These are phyloP conservation scores for Echinosophora koreensis DNA, from an alignment of 306 rosid genomes.

Conservation along the genomic window DNA sequence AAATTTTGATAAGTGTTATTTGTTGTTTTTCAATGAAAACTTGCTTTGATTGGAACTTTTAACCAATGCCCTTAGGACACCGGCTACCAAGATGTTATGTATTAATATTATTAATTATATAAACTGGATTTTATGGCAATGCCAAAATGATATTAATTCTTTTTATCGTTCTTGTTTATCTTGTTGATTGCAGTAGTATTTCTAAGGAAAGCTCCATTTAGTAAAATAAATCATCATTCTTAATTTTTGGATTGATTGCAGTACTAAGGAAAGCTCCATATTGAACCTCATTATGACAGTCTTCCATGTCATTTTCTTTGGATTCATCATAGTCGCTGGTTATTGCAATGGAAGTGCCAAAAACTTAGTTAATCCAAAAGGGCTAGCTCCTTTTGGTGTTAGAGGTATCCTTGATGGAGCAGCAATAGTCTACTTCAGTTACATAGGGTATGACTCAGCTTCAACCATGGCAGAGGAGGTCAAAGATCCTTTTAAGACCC, in stretches of 20 bases:
- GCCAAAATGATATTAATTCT: too few species aligned
- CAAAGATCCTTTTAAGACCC: slow-evolving; percentile 71
- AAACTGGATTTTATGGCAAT: too few species aligned
- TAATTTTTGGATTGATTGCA: slow-evolving; percentile 45
- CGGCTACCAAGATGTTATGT: too few species aligned
- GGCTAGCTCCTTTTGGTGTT: slow-evolving; percentile 77
- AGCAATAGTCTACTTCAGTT: slow-evolving; percentile 90
- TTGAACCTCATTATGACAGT: slow-evolving; percentile 87
- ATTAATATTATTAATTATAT: too few species aligned
- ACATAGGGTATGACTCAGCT: slow-evolving; percentile 94
- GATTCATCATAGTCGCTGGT: slow-evolving; percentile 81
- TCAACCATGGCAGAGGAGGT: slow-evolving; percentile 97
- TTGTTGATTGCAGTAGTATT: too few species aligned
- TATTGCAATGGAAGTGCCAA: slow-evolving; percentile 70
- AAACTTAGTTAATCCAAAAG: slow-evolving; percentile 75
- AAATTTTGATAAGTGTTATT: too few species aligned
- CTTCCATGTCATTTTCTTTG: slow-evolving; percentile 88
- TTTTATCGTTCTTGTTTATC: too few species aligned
- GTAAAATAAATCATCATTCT: too few species aligned
- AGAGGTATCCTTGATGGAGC: slow-evolving; percentile 90
- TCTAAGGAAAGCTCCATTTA: too few species aligned
- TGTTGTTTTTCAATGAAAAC: too few species aligned
- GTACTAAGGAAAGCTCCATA: slow-evolving; percentile 93
- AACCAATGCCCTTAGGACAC: too few species aligned
- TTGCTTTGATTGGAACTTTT: too few species aligned